Evolutionary conservation across 2,329 filamentous ascomycete species (phyloP).

Genomic region (Arthrobotrys conoides): DNA sequence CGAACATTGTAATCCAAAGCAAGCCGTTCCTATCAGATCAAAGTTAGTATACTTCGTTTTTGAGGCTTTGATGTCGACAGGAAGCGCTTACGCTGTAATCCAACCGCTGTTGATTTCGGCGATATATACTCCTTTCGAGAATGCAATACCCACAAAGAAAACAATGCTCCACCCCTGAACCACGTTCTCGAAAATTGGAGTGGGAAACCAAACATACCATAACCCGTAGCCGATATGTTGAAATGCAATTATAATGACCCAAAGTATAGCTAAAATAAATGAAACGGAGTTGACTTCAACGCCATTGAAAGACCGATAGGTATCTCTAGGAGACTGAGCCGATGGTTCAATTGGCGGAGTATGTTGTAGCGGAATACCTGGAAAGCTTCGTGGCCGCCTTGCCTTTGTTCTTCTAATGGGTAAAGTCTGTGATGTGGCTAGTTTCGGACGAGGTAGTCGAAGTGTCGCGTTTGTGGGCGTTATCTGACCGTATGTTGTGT

Average conservation of each 20-base stretch:
- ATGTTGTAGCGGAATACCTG: slow-evolving; percentile 17
- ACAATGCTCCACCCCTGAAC: slow-evolving; percentile 57
- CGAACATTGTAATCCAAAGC: slow-evolving; percentile 47
- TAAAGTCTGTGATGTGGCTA: slow-evolving; percentile 46
- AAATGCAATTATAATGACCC: slow-evolving; percentile 40
- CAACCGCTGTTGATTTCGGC: slow-evolving; percentile 43
- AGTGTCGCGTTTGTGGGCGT: slow-evolving; percentile 31
- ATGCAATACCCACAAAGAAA: slow-evolving; percentile 49
- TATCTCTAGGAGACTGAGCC: not conserved
- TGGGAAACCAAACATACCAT: slow-evolving; percentile 59
- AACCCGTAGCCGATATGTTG: slow-evolving; percentile 51
- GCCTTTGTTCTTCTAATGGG: slow-evolving; percentile 37
- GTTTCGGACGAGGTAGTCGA: slow-evolving; percentile 38
- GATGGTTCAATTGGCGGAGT: not conserved
- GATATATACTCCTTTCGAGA: slow-evolving; percentile 46
- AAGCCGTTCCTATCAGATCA: slow-evolving; percentile 40
- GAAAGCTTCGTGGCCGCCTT: slow-evolving; percentile 51
- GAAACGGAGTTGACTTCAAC: slow-evolving; percentile 35
- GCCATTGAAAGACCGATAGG: slow-evolving; percentile 33
- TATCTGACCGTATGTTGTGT: slow-evolving; percentile 21
- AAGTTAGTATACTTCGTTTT: not conserved
- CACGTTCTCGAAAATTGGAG: slow-evolving; percentile 34
- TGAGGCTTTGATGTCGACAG: not conserved
- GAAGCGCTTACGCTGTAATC: slow-evolving; percentile 41
- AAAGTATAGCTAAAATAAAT: slow-evolving; percentile 37